Evolutionary conservation across 441 rosid genomes (phyloP).

Genomic region (Adansonia gregorii): DNA sequence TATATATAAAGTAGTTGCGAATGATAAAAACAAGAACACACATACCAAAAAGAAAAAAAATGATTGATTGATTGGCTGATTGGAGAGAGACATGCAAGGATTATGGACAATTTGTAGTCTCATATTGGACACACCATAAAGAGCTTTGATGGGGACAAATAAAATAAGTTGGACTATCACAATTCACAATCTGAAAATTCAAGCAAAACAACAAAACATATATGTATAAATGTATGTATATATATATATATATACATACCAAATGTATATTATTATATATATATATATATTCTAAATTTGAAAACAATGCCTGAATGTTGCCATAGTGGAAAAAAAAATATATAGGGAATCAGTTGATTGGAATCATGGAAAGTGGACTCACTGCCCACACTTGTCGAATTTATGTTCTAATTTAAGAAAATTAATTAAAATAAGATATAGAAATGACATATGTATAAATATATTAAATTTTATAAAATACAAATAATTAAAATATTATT

Average conservation of each 20-base stretch:
- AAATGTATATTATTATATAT: background rate
- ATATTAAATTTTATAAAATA: no score
- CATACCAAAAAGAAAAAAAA: no score
- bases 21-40: no score
- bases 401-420: background rate
- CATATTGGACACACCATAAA: background rate
- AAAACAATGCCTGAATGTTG: conserved; percentile 34
- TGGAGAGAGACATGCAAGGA: conserved; percentile 33
- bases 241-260: background rate
- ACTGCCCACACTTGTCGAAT: conserved; percentile 33
- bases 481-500: no score
- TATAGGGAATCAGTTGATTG: background rate
- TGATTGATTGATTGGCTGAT: background rate
- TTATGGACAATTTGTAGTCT: conserved; percentile 21
- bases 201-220: conserved; percentile 23
- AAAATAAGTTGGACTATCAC: conserved; percentile 22
- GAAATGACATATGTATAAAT: no score
- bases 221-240: background rate
- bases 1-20: no score
- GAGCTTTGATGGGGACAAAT: conserved; percentile 33
- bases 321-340: conserved; percentile 18
- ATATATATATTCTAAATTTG: background rate
- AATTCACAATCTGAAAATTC: conserved; percentile 4
- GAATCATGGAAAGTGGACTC: conserved; percentile 31
- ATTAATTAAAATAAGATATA: no score